Percentiles rank a stretch among this genome's conserved stretches.
Evolutionary conservation across 1,284 basidiomycete genomes (phyloP).

Genomic region (Malassezia restricta): DNA sequence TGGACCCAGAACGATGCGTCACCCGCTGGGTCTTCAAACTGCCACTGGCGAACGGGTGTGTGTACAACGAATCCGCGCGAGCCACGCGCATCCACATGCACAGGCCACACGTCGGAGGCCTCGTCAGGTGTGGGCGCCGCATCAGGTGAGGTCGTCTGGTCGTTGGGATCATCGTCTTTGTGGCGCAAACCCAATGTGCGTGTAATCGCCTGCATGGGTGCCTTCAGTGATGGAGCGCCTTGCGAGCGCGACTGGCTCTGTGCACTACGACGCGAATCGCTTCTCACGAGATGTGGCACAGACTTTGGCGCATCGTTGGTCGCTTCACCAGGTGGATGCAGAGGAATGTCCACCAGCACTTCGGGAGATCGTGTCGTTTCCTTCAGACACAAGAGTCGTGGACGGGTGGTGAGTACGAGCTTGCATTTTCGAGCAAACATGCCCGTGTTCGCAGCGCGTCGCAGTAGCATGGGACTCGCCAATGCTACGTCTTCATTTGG

Average conservation of each 20-base stretch:
- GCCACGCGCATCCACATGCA: conserved; percentile 6
- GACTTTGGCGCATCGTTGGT: conserved; percentile 24
- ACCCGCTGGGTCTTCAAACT: conserved; percentile 32
- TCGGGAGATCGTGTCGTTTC: conserved; percentile 46
- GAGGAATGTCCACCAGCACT: conserved; percentile 41
- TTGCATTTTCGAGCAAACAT: conserved; percentile 48
- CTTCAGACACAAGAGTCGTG: conserved; percentile 51
- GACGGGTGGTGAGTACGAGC: conserved; percentile 51
- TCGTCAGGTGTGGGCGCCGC: background rate
- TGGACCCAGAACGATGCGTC: conserved; percentile 28
- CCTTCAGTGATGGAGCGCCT: background rate
- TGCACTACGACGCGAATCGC: background rate
- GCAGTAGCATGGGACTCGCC: conserved; percentile 29
- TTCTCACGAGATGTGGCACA: conserved; percentile 24
- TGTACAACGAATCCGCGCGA: conserved; percentile 7
- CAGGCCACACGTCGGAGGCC: background rate
- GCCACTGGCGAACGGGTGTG: conserved; percentile 18
- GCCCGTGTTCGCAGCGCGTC: conserved; percentile 29
- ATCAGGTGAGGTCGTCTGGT: background rate
- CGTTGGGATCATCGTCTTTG: background rate
- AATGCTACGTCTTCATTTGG: conserved; percentile 36
- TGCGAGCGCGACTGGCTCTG: background rate
- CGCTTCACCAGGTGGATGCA: conserved; percentile 17
- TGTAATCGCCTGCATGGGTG: background rate
- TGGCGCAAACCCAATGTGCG: background rate